Evolutionary conservation across 352 stramenopile genomes (phyloP).

Genomic region (Phytophthora citrophthora): DNA sequence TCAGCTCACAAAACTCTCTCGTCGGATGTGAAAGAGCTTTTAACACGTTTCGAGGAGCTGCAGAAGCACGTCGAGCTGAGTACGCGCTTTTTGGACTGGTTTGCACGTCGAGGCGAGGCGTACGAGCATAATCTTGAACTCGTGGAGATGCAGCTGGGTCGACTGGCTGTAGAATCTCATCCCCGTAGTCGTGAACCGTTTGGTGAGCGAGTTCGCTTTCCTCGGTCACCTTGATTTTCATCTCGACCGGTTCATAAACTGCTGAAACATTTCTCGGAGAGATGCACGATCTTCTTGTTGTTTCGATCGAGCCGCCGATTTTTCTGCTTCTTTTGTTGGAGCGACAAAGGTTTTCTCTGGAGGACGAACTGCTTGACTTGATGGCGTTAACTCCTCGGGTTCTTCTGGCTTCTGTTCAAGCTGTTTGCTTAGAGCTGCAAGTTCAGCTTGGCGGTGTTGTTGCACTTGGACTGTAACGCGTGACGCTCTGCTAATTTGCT

Average conservation of each 20-base stretch:
- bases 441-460: constrained; percentile 48
- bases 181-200: constrained; percentile 58
- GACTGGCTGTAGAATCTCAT: constrained; percentile 44
- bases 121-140: constrained; percentile 79
- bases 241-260: constrained; percentile 28
- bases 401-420: constrained; percentile 18
- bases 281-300: constrained; percentile 26
- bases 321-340: constrained; percentile 12
- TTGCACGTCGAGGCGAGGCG: constrained; percentile 63
- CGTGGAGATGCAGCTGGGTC: constrained; percentile 68
- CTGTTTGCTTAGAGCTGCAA: constrained; percentile 36
- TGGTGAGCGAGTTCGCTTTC: constrained; percentile 49
- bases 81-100: constrained; percentile 80
- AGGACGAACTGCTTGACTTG: constrained; percentile 13
- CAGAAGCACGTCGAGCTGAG: constrained; percentile 57
- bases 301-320: constrained; percentile 13
- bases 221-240: constrained; percentile 25
- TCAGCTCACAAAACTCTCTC: constrained; percentile 20
- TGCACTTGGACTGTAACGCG: constrained; percentile 50
- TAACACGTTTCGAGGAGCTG: constrained; percentile 33
- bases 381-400: neutral
- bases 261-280: constrained; percentile 32
- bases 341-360: constrained; percentile 18
- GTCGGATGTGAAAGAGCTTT: constrained; percentile 17
- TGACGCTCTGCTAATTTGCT: constrained; percentile 7